Evolutionary conservation across 345 rosid genomes (phyloP).

Genomic region (Anacardium occidentale): DNA sequence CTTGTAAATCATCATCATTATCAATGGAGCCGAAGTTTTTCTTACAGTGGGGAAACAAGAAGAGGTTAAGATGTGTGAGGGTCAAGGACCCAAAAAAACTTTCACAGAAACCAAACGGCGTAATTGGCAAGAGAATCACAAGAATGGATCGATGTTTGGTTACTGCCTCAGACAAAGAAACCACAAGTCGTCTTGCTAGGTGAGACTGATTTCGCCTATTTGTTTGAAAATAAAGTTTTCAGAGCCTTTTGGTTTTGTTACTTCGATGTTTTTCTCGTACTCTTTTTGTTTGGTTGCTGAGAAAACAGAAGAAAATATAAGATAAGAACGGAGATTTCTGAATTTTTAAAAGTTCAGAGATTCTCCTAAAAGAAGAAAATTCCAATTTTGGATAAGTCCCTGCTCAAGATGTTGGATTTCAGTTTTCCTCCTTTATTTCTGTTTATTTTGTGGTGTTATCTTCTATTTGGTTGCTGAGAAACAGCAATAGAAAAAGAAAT

Average conservation of each 20-base stretch:
- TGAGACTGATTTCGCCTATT: slow-evolving; percentile 11
- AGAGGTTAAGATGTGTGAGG: slow-evolving; percentile 75
- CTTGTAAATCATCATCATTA: slow-evolving; percentile 31
- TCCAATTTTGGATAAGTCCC: neutral
- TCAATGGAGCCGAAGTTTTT: slow-evolving; percentile 48
- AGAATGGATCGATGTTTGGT: slow-evolving; percentile 39
- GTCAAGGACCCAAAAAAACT: slow-evolving; percentile 53
- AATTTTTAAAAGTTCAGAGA: neutral
- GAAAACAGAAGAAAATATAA: slow-evolving; percentile 10
- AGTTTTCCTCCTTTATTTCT: too few relatives aligned
- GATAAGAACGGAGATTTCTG: neutral
- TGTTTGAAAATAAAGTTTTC: neutral
- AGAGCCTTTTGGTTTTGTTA: neutral
- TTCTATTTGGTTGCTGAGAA: slow-evolving; percentile 34
- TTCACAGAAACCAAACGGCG: slow-evolving; percentile 46
- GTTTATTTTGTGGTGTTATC: neutral
- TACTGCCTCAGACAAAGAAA: slow-evolving; percentile 36
- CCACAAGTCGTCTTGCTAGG: slow-evolving; percentile 53
- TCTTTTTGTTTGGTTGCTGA: slow-evolving; percentile 30
- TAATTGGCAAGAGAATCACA: slow-evolving; percentile 43
- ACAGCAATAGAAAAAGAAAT: neutral
- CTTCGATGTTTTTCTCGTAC: neutral
- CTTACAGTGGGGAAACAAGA: slow-evolving; percentile 72
- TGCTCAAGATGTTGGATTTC: neutral
- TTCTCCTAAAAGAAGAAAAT: neutral